Base-by-base conservation (phyloP, 305 asterid species). In the Fraxinus albicans region DNA sequence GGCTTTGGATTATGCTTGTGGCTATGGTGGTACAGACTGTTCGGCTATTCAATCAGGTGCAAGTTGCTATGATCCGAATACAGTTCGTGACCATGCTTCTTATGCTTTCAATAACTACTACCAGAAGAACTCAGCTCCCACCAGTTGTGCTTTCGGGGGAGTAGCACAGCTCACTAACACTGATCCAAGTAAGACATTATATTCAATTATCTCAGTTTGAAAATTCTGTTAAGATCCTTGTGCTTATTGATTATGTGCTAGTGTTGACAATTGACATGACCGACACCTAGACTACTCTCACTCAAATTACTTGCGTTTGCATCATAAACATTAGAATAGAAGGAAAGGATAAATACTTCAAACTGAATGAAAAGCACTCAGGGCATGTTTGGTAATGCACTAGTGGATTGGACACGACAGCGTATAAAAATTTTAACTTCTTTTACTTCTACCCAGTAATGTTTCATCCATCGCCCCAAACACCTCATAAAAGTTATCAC, bases 1-100 rank as follows among this genome's bases (percentile, higher is more conserved):
- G 31, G 94, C 94, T 21, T 80, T 90, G 85, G 94, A 90, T 85
- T 90, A 90, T 72, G 94, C 94, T 10, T 90, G 94, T 74, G 94
- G 94, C 40, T 90, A 85, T 67, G 91, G 90, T 12, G 94, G 94
- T 21, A 84, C 94, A 6, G 91, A 89, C 80, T 90, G 94, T 73
- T 86, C 94, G 3, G 86, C 90, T 35, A 74, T 90, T 79, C 94
- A 89, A 40, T 87, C 80, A 12, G 78, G 69, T 9, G 94, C 89
- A 13, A 76, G 89, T 73, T 90, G 94, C 86, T 88, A 82, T 21
- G 86, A 90, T 1, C 94, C 94, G 1, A 81, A 83, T 65, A 90
- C 94, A 23, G 79, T 89, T 42, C 92, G 77, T n/a, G 92, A 90
- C 19, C 91, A 91, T 73, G 95, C 95, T 35, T 91, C 95, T 0